phyloP scores from a whole-genome alignment of 2,329 filamentous ascomycete species.

The Sphaerulina vaccinii region DNA sequence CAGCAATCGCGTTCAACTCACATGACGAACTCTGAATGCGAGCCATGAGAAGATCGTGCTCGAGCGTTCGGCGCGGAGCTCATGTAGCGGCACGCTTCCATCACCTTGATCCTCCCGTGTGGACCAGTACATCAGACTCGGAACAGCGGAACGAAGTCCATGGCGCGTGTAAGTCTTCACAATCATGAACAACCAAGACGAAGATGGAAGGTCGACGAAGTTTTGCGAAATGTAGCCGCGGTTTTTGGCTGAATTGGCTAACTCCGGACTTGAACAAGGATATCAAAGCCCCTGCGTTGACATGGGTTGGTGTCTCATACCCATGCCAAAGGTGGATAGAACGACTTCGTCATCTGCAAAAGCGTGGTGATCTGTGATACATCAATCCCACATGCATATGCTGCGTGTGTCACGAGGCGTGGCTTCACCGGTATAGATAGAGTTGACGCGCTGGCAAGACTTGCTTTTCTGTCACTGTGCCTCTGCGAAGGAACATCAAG shows the following conservation, averaged over 20 bases:
- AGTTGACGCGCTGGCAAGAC: not conserved
- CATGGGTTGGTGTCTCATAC: conserved; percentile 13
- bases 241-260: no score
- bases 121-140: not conserved
- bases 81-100: conserved; percentile 14
- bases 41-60: conserved; percentile 9
- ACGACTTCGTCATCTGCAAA: not conserved
- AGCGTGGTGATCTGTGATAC: not conserved
- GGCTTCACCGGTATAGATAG: not conserved
- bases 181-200: not conserved
- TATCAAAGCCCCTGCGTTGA: no score
- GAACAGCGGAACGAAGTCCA: not conserved
- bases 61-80: conserved; percentile 17
- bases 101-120: conserved; percentile 3
- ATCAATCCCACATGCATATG: not conserved
- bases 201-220: conserved; percentile 2
- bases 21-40: conserved; percentile 12
- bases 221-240: conserved; percentile 1
- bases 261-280: no score
- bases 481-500: no score
- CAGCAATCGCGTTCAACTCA: no score
- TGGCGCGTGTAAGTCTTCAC: not conserved
- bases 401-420: not conserved
- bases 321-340: not conserved
- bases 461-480: not conserved